Conservation (phyloP, 306 rosid species). For the Cyamopsis tetragonoloba region DNA sequence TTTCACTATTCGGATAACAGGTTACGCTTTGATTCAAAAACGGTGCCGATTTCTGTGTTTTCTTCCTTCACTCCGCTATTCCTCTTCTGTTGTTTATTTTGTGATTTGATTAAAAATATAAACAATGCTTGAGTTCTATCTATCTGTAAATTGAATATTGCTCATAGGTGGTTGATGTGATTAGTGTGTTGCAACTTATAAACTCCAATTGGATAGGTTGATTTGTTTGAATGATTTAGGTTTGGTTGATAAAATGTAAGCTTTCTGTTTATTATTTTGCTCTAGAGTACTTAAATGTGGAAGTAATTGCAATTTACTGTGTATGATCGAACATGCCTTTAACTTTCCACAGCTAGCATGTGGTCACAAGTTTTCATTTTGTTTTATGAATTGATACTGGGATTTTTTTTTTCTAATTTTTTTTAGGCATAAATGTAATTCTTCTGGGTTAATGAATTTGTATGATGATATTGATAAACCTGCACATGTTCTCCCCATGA, state of each 20-base stretch:
- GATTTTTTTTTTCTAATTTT: background rate
- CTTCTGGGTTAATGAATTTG: conserved; percentile 1
- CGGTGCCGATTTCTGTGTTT: conserved; percentile 5
- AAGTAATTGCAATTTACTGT: background rate
- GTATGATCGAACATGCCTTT: background rate
- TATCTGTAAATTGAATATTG: background rate
- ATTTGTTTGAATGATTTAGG: background rate
- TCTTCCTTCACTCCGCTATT: too few relatives aligned
- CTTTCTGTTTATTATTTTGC: background rate
- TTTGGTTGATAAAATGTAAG: background rate
- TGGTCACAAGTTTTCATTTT: background rate
- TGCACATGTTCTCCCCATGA: background rate
- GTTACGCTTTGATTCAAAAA: background rate
- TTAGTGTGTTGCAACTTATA: background rate
- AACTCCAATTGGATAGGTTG: background rate
- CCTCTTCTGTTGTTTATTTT: too few relatives aligned
- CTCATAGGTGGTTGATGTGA: background rate
- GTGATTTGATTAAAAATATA: background rate
- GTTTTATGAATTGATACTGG: background rate
- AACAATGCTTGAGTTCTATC: background rate
- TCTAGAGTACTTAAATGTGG: background rate
- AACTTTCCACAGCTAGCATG: background rate
- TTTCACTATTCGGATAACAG: too few relatives aligned
- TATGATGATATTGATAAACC: background rate
- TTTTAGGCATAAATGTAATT: background rate